Evolutionary conservation across 495 filamentous ascomycete genomes (phyloP).

Genomic region (Aspergillus funiculosus): DNA sequence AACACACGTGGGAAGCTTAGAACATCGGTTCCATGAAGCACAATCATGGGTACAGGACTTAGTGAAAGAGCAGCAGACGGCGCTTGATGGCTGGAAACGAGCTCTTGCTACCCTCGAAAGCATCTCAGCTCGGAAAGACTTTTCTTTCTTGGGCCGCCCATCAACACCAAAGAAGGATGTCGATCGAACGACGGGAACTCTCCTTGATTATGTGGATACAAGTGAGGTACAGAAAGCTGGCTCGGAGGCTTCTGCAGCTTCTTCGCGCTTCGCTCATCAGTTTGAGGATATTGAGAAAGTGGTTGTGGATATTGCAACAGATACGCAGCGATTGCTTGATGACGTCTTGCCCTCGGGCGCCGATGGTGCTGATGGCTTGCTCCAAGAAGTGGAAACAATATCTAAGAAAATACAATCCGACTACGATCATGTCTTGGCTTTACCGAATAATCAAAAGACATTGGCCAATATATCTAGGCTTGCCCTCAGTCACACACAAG

Average conservation of each 20-base stretch:
- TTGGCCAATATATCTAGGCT: slow-evolving; percentile 77
- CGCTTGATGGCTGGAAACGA: slow-evolving; percentile 62
- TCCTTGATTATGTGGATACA: slow-evolving; percentile 68
- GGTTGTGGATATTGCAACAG: slow-evolving; percentile 47
- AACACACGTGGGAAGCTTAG: slow-evolving; percentile 65
- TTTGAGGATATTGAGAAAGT: slow-evolving; percentile 46
- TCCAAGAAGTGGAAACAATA: slow-evolving; percentile 82
- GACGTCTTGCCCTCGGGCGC: slow-evolving; percentile 25
- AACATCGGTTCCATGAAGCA: slow-evolving; percentile 66
- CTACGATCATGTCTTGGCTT: slow-evolving; percentile 68
- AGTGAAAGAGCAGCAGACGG: slow-evolving; percentile 60
- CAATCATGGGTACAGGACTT: slow-evolving; percentile 67
- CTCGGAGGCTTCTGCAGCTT: slow-evolving; percentile 37
- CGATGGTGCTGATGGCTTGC: slow-evolving; percentile 49
- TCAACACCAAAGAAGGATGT: slow-evolving; percentile 38
- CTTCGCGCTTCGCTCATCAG: slow-evolving; percentile 48
- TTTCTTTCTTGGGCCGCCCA: slow-evolving; percentile 45
- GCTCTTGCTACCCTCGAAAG: slow-evolving; percentile 56
- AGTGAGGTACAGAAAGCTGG: slow-evolving; percentile 62
- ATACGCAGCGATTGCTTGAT: slow-evolving; percentile 50
- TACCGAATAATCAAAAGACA: slow-evolving; percentile 63
- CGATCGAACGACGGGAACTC: slow-evolving; percentile 38
- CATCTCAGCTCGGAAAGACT: slow-evolving; percentile 57
- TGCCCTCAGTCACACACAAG: slow-evolving; percentile 78
- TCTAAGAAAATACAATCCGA: slow-evolving; percentile 82